Conservation (phyloP, 2,329 filamentous ascomycete genomes). For the Arthrinium puccinioides region DNA sequence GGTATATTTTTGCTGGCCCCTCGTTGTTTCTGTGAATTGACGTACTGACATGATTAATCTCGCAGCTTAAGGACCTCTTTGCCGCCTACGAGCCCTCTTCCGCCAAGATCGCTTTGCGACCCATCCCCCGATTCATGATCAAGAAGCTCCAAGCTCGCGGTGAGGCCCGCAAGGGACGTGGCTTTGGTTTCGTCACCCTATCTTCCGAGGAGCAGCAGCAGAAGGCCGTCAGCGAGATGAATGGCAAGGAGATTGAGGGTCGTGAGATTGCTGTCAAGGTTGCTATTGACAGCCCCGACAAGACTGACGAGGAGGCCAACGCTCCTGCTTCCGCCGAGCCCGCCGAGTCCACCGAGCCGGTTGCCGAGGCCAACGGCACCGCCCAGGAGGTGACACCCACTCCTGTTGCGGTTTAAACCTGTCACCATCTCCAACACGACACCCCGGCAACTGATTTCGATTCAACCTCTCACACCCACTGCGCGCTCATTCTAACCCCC, state of each 20-base stretch:
- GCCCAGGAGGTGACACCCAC: conserved; percentile 28
- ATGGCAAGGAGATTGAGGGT: conserved; percentile 97
- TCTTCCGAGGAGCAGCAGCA: conserved; percentile 92
- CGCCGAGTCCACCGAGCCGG: no score
- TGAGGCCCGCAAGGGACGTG: conserved; percentile 97
- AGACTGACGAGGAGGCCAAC: conserved; percentile 80
- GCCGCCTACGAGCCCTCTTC: conserved; percentile 83
- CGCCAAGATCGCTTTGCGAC: conserved; percentile 96
- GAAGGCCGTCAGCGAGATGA: conserved; percentile 97
- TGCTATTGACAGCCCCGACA: conserved; percentile 97
- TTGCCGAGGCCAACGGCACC: conserved; percentile 36
- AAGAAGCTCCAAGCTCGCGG: conserved; percentile 99
- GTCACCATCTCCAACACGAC: conserved; percentile 1
- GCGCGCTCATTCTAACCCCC: conserved; percentile 10
- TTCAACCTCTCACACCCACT: conserved; percentile 6
- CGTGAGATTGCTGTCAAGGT: conserved; percentile 99
- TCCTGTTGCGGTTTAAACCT: conserved; percentile 24
- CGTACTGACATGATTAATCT: conserved; percentile 7
- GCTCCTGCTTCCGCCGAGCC: no score
- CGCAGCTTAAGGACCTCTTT: conserved; percentile 95
- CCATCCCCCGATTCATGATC: conserved; percentile 99
- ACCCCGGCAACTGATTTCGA: conserved; percentile 6
- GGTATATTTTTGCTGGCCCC: conserved; percentile 44
- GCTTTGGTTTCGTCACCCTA: conserved; percentile 96
- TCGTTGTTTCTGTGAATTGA: not conserved